Percentiles rank a stretch among this genome's conserved stretches.
Evolutionary conservation across 2,329 filamentous ascomycete species (phyloP).

Genomic region (Xylogone sp.): DNA sequence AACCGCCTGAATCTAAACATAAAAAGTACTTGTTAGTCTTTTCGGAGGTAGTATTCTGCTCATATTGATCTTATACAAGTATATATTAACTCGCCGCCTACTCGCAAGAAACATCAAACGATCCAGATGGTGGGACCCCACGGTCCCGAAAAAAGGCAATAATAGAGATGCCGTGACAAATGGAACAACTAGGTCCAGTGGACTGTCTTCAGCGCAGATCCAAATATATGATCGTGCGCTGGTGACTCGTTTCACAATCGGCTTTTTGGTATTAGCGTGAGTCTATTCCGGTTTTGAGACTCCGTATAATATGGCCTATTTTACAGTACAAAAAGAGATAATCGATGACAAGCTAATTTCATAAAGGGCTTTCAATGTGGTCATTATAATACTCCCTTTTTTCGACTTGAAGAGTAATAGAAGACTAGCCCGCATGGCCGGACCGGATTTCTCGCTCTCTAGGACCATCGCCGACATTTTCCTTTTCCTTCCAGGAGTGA

Average conservation of each 20-base stretch:
- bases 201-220: slow-evolving; percentile 9
- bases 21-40: slow-evolving; percentile 37
- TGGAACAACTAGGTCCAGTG: slow-evolving; percentile 1
- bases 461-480: slow-evolving; percentile 28
- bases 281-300: slow-evolving; percentile 1
- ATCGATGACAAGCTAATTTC: slow-evolving; percentile 9
- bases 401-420: slow-evolving; percentile 27
- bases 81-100: slow-evolving; percentile 34
- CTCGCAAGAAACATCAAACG: slow-evolving; percentile 24
- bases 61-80: slow-evolving; percentile 36
- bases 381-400: slow-evolving; percentile 35
- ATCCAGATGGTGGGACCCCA: slow-evolving; percentile 21
- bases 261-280: slow-evolving; percentile 35
- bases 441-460: slow-evolving; percentile 30
- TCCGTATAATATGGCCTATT: no score
- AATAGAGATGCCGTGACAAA: slow-evolving; percentile 11
- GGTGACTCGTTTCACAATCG: slow-evolving; percentile 40
- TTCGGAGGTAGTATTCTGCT: slow-evolving; percentile 32
- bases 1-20: not conserved
- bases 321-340: no score
- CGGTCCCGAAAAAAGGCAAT: slow-evolving; percentile 12
- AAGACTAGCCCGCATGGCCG: slow-evolving; percentile 15
- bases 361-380: slow-evolving; percentile 31
- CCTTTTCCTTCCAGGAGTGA: slow-evolving; percentile 35
- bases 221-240: slow-evolving; percentile 43